Evolutionary conservation across 768 basidiomycete genomes (phyloP).

Genomic region (Tubosaeta brunneosetosa): DNA sequence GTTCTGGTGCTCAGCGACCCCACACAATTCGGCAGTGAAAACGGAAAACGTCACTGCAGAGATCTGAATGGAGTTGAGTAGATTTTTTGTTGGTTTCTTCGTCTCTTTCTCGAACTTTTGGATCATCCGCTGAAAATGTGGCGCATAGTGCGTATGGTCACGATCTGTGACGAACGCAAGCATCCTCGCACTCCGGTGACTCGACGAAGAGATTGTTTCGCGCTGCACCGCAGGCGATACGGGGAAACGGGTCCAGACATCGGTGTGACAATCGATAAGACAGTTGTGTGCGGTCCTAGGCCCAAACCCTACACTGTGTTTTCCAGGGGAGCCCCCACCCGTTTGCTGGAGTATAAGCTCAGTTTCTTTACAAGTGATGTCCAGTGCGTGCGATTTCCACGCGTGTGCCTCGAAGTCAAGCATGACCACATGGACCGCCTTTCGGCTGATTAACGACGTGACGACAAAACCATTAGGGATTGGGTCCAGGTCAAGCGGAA

Average conservation of each 20-base stretch:
- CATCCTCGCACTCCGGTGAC: conserved; percentile 29
- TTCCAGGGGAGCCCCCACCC: conserved; percentile 18
- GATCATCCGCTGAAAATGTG: conserved; percentile 45
- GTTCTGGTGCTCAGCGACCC: not conserved
- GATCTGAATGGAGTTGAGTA: conserved; percentile 37
- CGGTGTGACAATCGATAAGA: conserved; percentile 51
- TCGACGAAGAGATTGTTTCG: conserved; percentile 36
- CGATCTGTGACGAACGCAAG: conserved; percentile 43
- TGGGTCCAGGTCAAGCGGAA: conserved; percentile 32
- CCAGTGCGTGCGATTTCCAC: conserved; percentile 42
- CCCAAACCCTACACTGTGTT: not conserved
- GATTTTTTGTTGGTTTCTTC: conserved; percentile 47
- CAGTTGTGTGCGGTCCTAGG: conserved; percentile 40
- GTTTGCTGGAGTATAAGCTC: conserved; percentile 53
- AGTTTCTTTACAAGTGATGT: conserved; percentile 52
- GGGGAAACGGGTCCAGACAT: conserved; percentile 60
- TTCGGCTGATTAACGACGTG: conserved; percentile 44
- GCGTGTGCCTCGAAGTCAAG: conserved; percentile 31
- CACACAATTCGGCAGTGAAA: conserved; percentile 20
- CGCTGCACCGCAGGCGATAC: conserved; percentile 50
- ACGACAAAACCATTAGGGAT: conserved; percentile 28
- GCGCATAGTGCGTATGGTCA: conserved; percentile 31
- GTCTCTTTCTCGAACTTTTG: conserved; percentile 43
- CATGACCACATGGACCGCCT: conserved; percentile 39
- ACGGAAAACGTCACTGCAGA: conserved; percentile 27